Percentiles rank a stretch among this genome's conserved stretches.
These are phyloP conservation scores for Orbilia javanica DNA, from an alignment of 2,329 filamentous ascomycete genomes.

Conservation along the genomic window DNA sequence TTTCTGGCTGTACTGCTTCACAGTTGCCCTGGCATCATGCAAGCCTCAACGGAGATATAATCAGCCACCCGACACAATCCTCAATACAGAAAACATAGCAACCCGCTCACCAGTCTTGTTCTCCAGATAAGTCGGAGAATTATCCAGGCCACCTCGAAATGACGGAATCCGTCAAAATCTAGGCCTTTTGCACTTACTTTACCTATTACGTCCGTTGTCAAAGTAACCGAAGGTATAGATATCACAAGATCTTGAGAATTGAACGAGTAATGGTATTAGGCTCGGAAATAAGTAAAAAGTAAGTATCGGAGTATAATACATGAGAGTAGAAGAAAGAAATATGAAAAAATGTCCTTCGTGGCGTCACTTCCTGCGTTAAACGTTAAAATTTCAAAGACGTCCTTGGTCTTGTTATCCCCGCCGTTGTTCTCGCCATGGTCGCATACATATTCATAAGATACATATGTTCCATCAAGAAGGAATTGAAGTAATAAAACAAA, in stretches of 20 bases:
- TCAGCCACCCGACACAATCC: background rate
- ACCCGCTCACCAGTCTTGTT: background rate
- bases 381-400: background rate
- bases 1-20: background rate
- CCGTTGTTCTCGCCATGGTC: conserved; percentile 12
- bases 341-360: conserved; percentile 21
- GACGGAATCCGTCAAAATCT: background rate
- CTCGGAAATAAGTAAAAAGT: background rate
- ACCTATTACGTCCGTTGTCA: background rate
- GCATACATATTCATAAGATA: conserved; percentile 22
- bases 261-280: background rate
- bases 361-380: conserved; percentile 22
- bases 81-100: background rate
- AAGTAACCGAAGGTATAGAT: background rate
- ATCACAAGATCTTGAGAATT: background rate
- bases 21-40: background rate
- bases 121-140: background rate
- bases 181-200: background rate
- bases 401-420: conserved; percentile 17
- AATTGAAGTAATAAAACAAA: background rate
- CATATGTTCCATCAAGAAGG: conserved; percentile 20
- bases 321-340: background rate
- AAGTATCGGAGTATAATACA: conserved; percentile 1
- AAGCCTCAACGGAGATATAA: conserved; percentile 16
- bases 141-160: background rate